Evolutionary conservation across 2,329 filamentous ascomycete genomes (phyloP).

Genomic region (Xylariaceae sp.): DNA sequence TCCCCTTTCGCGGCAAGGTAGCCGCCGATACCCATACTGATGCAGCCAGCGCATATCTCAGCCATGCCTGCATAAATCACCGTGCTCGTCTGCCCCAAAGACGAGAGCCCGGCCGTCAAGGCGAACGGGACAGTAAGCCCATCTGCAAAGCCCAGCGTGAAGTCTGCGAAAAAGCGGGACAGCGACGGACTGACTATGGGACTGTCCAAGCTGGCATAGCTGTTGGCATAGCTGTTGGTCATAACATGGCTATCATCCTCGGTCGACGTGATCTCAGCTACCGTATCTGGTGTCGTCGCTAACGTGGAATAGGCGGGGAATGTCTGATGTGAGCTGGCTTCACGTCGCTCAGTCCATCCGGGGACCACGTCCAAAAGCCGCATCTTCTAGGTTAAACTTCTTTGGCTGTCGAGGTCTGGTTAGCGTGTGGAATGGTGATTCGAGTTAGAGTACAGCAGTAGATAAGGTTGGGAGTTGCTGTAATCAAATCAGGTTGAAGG

Average conservation of each 20-base stretch:
- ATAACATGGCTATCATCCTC: too few species aligned
- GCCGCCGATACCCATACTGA: conserved; percentile 72
- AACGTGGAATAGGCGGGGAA: conserved; percentile 17
- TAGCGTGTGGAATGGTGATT: too few species aligned
- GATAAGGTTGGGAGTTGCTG: too few species aligned
- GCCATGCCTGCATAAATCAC: conserved; percentile 69
- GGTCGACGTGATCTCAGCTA: background rate
- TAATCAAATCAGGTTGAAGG: too few species aligned
- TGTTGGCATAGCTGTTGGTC: too few species aligned
- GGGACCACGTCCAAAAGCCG: conserved; percentile 5
- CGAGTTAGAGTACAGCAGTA: too few species aligned
- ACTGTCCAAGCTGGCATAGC: background rate
- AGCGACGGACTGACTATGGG: conserved; percentile 1
- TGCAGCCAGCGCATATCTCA: conserved; percentile 69
- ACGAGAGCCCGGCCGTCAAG: conserved; percentile 66
- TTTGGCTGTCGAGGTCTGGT: background rate
- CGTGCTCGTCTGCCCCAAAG: conserved; percentile 57
- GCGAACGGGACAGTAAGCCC: conserved; percentile 77
- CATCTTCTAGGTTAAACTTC: conserved; percentile 4
- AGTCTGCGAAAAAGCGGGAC: conserved; percentile 48
- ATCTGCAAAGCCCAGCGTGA: conserved; percentile 72
- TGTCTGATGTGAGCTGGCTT: background rate
- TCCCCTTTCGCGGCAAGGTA: conserved; percentile 63
- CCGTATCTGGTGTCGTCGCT: conserved; percentile 8
- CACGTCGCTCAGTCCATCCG: conserved; percentile 9